A percentile compares a stretch with the other conserved stretches of the same genome.
Conservation (phyloP, 768 basidiomycete species). For the Dendrothele bispora region DNA sequence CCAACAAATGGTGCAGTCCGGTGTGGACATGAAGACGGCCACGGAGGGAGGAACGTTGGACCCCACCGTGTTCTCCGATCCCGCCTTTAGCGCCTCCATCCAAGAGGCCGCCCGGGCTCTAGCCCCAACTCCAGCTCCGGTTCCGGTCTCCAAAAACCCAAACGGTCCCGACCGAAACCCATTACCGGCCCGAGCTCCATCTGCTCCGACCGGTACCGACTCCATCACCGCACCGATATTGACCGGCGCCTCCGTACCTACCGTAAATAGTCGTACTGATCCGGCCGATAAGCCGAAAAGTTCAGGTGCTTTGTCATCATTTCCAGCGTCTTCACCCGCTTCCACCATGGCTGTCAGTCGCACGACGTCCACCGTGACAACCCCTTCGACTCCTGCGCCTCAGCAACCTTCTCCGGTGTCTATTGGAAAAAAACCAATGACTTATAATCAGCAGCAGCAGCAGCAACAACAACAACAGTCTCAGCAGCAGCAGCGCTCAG, state of each 20-base stretch:
- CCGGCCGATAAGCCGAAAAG: no score
- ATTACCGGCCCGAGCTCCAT: no score
- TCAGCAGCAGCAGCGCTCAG: constrained; percentile 28
- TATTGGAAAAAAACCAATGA: constrained; percentile 92
- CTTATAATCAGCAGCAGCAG: constrained; percentile 49
- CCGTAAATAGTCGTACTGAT: no score
- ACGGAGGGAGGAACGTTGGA: constrained; percentile 26
- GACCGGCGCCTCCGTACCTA: no score
- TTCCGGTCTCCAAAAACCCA: not conserved
- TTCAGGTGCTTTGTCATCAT: constrained; percentile 3
- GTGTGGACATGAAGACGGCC: constrained; percentile 30
- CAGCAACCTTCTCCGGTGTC: constrained; percentile 73
- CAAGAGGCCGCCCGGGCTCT: constrained; percentile 16
- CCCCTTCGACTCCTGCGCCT: constrained; percentile 30
- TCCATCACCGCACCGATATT: no score
- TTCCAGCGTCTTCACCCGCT: not conserved
- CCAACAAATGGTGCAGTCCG: constrained; percentile 60
- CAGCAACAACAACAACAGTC: constrained; percentile 27
- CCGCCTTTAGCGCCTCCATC: constrained; percentile 20
- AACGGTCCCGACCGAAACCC: no score
- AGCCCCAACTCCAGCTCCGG: not conserved
- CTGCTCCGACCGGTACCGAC: no score
- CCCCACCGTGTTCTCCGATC: not conserved
- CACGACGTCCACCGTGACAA: constrained; percentile 10
- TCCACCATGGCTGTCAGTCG: not conserved